Percentiles rank a stretch among this genome's conserved stretches.
Evolutionary conservation across 2,329 filamentous ascomycete species (phyloP).

Genomic region (Colletotrichum tanaceti): DNA sequence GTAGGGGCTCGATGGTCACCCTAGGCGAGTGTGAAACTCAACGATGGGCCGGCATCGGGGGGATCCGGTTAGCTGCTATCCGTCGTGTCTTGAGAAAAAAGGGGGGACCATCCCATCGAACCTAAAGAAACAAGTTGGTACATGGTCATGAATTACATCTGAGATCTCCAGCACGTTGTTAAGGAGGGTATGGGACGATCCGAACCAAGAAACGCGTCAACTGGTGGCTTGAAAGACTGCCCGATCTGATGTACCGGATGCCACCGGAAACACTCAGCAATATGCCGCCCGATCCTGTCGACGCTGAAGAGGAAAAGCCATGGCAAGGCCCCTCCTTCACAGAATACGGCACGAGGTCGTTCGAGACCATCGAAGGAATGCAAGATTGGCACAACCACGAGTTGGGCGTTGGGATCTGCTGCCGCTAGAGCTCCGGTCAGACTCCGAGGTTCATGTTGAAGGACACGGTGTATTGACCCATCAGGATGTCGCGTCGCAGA

Average conservation of each 20-base stretch:
- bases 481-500: neutral
- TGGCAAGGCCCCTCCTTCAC: constrained; percentile 14
- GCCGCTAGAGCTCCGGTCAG: neutral
- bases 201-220: too few species aligned
- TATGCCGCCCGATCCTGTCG: constrained; percentile 29
- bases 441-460: neutral
- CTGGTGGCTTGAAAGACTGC: neutral
- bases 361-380: constrained; percentile 1
- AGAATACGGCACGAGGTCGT: neutral
- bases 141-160: too few species aligned
- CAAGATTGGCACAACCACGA: constrained; percentile 15
- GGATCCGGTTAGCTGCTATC: too few species aligned
- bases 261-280: neutral
- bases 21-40: too few species aligned
- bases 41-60: too few species aligned
- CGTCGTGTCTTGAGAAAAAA: too few species aligned
- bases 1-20: too few species aligned
- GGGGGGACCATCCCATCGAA: too few species aligned
- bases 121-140: too few species aligned
- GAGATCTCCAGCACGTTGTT: too few species aligned
- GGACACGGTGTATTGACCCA: neutral
- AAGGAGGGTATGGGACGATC: too few species aligned
- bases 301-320: neutral
- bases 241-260: constrained; percentile 4
- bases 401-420: constrained; percentile 4